Conservation (phyloP, 2,329 filamentous ascomycete genomes). For the Pyrenophora tritici-repentis region DNA sequence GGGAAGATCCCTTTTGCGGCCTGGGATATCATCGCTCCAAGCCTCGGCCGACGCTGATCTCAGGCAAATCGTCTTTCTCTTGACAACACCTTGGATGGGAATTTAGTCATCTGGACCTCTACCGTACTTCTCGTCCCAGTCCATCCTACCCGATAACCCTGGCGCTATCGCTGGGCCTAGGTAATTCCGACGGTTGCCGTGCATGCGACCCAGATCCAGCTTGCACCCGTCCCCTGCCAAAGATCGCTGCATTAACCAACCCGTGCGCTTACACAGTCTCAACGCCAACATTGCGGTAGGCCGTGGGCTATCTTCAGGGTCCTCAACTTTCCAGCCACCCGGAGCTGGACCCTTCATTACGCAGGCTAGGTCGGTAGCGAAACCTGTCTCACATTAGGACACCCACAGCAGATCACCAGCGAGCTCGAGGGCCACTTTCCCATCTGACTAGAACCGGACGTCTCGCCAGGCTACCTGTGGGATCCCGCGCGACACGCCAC, state of each 20-base stretch:
- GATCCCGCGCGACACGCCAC: slow-evolving; percentile 27
- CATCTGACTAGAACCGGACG: slow-evolving; percentile 24
- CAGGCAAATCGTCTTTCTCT: neutral
- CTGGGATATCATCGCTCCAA: slow-evolving; percentile 16
- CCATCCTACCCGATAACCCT: slow-evolving; percentile 1
- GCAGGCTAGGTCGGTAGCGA: slow-evolving; percentile 23
- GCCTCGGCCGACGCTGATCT: slow-evolving; percentile 14
- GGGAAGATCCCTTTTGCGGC: slow-evolving; percentile 14
- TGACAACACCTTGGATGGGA: slow-evolving; percentile 4
- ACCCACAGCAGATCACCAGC: slow-evolving; percentile 19
- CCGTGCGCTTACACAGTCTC: slow-evolving; percentile 18
- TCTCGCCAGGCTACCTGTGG: slow-evolving; percentile 20
- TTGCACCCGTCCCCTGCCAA: slow-evolving; percentile 13
- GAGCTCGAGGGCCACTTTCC: slow-evolving; percentile 31
- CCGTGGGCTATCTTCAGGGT: slow-evolving; percentile 25
- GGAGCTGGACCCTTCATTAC: slow-evolving; percentile 30
- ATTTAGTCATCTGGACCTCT: slow-evolving; percentile 4
- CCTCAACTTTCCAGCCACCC: slow-evolving; percentile 25
- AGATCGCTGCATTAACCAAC: slow-evolving; percentile 20
- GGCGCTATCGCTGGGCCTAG: slow-evolving; percentile 13
- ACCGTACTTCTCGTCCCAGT: slow-evolving; percentile 4
- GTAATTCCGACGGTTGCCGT: slow-evolving; percentile 7
- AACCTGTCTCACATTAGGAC: slow-evolving; percentile 16
- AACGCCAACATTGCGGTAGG: slow-evolving; percentile 21
- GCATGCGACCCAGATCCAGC: slow-evolving; percentile 10